phyloP scores from a whole-genome alignment of 2,329 filamentous ascomycete species.

The Chaetomium strumarium region DNA sequence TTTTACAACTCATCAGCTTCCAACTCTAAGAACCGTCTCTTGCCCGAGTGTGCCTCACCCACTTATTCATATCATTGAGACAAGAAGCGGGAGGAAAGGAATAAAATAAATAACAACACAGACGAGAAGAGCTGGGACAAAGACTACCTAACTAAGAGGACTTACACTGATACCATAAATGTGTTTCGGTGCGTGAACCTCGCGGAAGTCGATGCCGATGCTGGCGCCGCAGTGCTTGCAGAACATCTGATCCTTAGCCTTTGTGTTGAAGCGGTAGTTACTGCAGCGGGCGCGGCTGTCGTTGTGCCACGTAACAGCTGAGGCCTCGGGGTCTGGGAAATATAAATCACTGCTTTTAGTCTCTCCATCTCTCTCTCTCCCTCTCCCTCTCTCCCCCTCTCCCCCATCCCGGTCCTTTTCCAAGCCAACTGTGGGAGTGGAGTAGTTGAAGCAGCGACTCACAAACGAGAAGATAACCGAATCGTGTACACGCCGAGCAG shows the following conservation, averaged over 20 bases:
- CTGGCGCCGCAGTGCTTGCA: conserved; percentile 43
- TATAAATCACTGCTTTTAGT: conserved; percentile 17
- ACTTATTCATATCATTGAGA: no score
- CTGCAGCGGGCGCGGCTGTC: conserved; percentile 32
- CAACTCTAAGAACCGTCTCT: no score
- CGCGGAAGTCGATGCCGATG: conserved; percentile 42
- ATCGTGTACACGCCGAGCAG: conserved; percentile 48
- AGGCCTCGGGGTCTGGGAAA: conserved; percentile 7
- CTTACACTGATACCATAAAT: conserved; percentile 40
- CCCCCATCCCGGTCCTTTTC: not conserved
- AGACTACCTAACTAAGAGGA: conserved; percentile 19
- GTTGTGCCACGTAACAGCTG: conserved; percentile 30
- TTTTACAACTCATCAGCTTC: not conserved
- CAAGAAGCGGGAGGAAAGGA: no score
- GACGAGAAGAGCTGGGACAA: no score
- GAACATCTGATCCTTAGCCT: conserved; percentile 43
- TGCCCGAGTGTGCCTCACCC: not conserved
- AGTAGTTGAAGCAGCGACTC: conserved; percentile 17
- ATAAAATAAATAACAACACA: no score
- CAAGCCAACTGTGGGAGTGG: not conserved
- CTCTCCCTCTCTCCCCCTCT: not conserved
- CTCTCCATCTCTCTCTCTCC: not conserved
- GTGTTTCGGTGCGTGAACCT: conserved; percentile 23
- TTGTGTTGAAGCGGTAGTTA: conserved; percentile 42
- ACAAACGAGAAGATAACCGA: conserved; percentile 48